Evolutionary conservation across 441 rosid species (phyloP), one percentile per base, ranked within the genome.

Genomic region (Theobroma grandiflorum): DNA sequence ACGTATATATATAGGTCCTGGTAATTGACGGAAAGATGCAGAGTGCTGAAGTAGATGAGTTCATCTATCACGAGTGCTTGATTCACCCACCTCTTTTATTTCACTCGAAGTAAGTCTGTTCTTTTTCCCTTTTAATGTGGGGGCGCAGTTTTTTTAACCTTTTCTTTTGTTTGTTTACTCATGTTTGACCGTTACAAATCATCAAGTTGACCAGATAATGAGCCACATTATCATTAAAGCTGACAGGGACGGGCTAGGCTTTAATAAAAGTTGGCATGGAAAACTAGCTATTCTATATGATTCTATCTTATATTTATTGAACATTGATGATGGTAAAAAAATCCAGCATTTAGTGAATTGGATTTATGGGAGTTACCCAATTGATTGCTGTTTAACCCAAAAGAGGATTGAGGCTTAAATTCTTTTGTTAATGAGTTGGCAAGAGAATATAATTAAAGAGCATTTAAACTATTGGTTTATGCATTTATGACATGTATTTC

Each of bases 1-100:
- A 26, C 1, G 31, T 26, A 26, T 26, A 26, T 26, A 26, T 26
- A 1, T 26, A 31, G 98, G 97, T 92, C 45, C 83, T 96, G 84
- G 95, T 96, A 83, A 91, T 96, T 75, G 98, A 96, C 80, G 99
- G 99, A 42, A 96, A 96, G 87, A 93, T 96, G 95, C 99, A 96
- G 88, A 96, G 97, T 81, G 99, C 99, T 1, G 99, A 94, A 83
- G 86, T 83, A 66, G 99, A 96, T 62, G 99, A 96, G 83, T 96
- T 96, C 80, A 91, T 96, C 42, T 96, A 96, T 82, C 99, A 96
- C 73, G 99, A 96, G 79, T 96, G 96, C 86, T 84, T 96, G 82
- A 92, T 96, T 76, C 99, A 96, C 73, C 98, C 97, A 3, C 79
- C 99, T 40, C 93, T 94, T 37, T 83, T 93, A 4, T 90, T 82